These are phyloP conservation scores for Cystofilobasidium bisporidii DNA, from an alignment of 768 basidiomycete genomes.

Conservation along the genomic window DNA sequence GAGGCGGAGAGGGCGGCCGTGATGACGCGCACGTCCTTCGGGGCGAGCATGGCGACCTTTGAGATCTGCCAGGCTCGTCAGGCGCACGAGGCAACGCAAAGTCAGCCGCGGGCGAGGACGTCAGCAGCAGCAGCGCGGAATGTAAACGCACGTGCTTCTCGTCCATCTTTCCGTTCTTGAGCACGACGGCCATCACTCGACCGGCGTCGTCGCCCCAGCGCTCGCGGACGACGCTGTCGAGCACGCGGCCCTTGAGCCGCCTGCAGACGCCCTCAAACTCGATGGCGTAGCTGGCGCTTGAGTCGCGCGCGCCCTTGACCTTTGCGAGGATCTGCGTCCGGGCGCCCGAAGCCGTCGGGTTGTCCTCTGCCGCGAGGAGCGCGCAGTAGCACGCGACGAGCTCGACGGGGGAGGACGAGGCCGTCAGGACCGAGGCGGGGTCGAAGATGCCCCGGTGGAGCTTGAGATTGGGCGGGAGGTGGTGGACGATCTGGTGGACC, in stretches of 20 bases:
- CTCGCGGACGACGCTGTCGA: conserved; percentile 72
- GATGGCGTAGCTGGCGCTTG: conserved; percentile 54
- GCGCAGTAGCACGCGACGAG: conserved; percentile 72
- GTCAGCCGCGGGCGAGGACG: too few relatives aligned
- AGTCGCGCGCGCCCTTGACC: conserved; percentile 44
- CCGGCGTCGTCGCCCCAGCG: conserved; percentile 74
- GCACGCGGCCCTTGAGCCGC: conserved; percentile 57
- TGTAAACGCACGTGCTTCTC: conserved; percentile 76
- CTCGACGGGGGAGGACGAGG: conserved; percentile 44
- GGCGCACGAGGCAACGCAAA: conserved; percentile 1
- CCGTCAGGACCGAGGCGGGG: conserved; percentile 49
- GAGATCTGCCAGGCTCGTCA: conserved; percentile 71
- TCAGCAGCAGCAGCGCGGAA: neutral
- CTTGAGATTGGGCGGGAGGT: conserved; percentile 25
- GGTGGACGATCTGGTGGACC: conserved; percentile 31
- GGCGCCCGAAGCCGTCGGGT: conserved; percentile 62
- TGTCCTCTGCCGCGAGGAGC: conserved; percentile 69
- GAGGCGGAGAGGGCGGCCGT: conserved; percentile 69
- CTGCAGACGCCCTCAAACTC: conserved; percentile 65
- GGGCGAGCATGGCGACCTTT: conserved; percentile 83
- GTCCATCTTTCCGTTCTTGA: conserved; percentile 81
- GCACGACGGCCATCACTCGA: conserved; percentile 64
- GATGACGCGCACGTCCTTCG: conserved; percentile 73
- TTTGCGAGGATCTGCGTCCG: conserved; percentile 64
- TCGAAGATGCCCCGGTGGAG: conserved; percentile 44